phyloP scores from a whole-genome alignment of 805 yeast genomes.

The Kodamaea fukazawae region DNA sequence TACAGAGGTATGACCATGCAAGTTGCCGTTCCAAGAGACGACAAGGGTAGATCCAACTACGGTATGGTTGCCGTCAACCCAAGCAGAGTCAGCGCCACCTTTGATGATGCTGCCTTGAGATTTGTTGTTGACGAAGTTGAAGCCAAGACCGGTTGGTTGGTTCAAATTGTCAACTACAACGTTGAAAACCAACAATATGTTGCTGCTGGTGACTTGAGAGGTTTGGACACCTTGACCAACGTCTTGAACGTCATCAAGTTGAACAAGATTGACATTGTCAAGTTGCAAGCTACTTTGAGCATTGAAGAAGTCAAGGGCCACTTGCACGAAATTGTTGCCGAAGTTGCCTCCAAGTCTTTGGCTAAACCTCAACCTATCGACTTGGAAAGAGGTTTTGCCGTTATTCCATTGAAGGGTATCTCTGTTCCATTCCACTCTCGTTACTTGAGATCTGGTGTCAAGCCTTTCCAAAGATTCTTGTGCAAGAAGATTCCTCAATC shows the following conservation, averaged over 20 bases:
- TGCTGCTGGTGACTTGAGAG: conserved; percentile 97
- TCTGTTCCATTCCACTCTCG: conserved; percentile 99
- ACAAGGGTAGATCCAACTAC: conserved; percentile 91
- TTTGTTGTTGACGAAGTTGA: conserved; percentile 90
- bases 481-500: conserved; percentile 92
- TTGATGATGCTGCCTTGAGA: conserved; percentile 89
- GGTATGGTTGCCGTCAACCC: conserved; percentile 99
- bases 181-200: conserved; percentile 98
- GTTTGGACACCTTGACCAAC: conserved; percentile 86
- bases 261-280: conserved; percentile 90
- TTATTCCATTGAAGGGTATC: conserved; percentile 96
- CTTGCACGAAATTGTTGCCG: conserved; percentile 81
- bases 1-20: conserved; percentile 99
- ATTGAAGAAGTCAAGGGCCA: conserved; percentile 88
- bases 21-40: conserved; percentile 98
- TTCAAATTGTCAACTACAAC: conserved; percentile 96
- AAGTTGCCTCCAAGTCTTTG: conserved; percentile 73
- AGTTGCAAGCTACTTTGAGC: conserved; percentile 76
- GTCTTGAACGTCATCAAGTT: conserved; percentile 90
- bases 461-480: conserved; percentile 97
- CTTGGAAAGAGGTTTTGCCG: conserved; percentile 96
- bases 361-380: conserved; percentile 97
- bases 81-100: conserved; percentile 82
- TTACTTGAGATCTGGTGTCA: conserved; percentile 97
- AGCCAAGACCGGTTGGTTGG: conserved; percentile 83